Conservation (phyloP, 176 grass and related monocot genomes). For the Olyra latifolia region DNA sequence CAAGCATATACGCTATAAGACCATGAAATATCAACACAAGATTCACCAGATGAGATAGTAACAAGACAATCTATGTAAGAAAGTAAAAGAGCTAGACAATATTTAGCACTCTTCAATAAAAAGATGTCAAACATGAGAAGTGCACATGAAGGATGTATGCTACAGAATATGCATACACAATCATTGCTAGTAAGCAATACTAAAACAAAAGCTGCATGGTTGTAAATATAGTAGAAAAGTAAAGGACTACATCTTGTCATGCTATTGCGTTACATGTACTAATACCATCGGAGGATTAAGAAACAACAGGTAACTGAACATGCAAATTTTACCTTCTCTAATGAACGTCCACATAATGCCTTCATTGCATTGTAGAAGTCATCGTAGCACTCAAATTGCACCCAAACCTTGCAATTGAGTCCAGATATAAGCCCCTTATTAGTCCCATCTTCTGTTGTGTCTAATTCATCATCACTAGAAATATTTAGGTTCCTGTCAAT, state of each 20-base stretch:
- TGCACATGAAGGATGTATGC: background rate
- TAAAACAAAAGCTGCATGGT: background rate
- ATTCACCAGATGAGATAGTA: background rate
- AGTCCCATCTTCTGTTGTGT: constrained; percentile 35
- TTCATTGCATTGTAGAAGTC: constrained; percentile 88
- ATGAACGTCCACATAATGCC: constrained; percentile 71
- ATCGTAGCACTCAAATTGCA: constrained; percentile 79
- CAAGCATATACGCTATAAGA: background rate
- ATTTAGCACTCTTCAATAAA: background rate
- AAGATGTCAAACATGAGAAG: background rate
- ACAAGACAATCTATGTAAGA: constrained; percentile 2
- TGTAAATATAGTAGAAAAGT: constrained; percentile 14
- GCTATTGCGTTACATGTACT: background rate
- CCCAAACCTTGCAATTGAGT: constrained; percentile 92
- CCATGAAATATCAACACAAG: background rate
- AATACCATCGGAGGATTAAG: background rate
- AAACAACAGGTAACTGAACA: background rate
- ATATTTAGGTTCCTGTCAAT: constrained; percentile 74
- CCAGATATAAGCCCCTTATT: constrained; percentile 68
- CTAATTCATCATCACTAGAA: constrained; percentile 58
- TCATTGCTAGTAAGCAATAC: background rate
- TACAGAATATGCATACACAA: constrained; percentile 6
- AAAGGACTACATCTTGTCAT: background rate
- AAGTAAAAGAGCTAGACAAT: constrained; percentile 11
- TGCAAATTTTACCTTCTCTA: constrained; percentile 67